Base-by-base conservation (phyloP, 1,284 basidiomycete genomes). In the Ustilago xerochloae region DNA sequence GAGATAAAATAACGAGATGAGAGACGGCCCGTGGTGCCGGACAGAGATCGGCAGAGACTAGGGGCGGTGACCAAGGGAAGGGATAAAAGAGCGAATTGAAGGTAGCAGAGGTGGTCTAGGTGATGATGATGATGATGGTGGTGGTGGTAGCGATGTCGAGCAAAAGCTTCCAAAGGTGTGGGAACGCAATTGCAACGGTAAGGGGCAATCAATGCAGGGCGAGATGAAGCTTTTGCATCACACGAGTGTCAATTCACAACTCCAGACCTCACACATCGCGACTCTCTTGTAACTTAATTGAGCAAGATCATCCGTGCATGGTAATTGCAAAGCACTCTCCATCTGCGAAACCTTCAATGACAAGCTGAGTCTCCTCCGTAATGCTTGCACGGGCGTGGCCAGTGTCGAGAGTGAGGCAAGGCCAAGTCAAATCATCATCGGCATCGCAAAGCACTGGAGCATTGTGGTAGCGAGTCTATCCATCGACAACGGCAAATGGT, bases 151-250 rank as follows among this genome's bases (percentile, higher is more conserved):
- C 41, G 15, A 20, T 20, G 6, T 8, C 15, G 6, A 24, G 16
- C 7, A 13, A 6, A 43, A 10, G 41, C 38, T 28, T 18, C 8
- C n/a, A 20, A 35, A 32, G 47, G n/a, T 15, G 28, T 28, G 2
- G 16, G 7, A 32, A 16, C 26, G n/a, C 26, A 33, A 49, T n/a
- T n/a, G 29, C 28, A n/a, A 20, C n/a, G 30, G 47, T 13, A 49
- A 49, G 47, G 47, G 47, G 47, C 28, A 33, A 43, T 43, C 41
- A 49, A 47, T 49, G 47, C 47, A 49, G 32, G 47, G n/a, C 47
- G 32, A 49, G 47, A 49, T 35, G 47, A 49, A 35, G 47, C 12
- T 12, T 49, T 49, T 22, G 47, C 47, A 22, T n/a, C 47, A 49
- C 18, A 13, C 30, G 26, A 47, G 45, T 28, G 15, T 24, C 45